phyloP scores from a whole-genome alignment of 331 rosid genomes.

The Quercus tomentella region DNA sequence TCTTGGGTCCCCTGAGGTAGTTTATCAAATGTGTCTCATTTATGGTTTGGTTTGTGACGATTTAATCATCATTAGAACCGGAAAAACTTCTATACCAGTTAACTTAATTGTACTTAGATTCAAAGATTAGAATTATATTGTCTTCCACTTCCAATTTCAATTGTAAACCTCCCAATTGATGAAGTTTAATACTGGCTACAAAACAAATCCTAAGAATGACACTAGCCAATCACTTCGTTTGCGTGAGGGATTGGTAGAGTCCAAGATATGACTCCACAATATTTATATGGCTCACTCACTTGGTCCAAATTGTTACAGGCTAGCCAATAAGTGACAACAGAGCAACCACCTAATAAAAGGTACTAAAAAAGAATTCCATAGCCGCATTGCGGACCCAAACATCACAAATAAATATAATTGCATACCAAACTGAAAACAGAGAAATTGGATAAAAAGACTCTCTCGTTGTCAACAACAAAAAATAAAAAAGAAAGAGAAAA shows the following conservation, averaged over 20 bases:
- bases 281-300: background rate
- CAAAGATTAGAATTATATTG: too few relatives aligned
- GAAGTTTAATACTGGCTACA: too few relatives aligned
- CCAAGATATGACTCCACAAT: background rate
- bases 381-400: background rate
- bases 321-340: background rate
- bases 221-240: background rate
- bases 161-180: too few relatives aligned
- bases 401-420: background rate
- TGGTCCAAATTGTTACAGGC: background rate
- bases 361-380: background rate
- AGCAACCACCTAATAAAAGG: background rate
- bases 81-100: too few relatives aligned
- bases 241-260: background rate
- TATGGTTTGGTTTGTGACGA: too few relatives aligned
- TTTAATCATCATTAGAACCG: too few relatives aligned
- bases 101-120: too few relatives aligned
- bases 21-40: too few relatives aligned
- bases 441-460: background rate
- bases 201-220: too few relatives aligned
- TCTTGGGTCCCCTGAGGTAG: too few relatives aligned
- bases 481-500: background rate
- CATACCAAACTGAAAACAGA: background rate
- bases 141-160: too few relatives aligned
- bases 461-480: conserved; percentile 2